Conservation (phyloP, 371 early-diverging fungal genomes). For the Mortierella sp. region DNA sequence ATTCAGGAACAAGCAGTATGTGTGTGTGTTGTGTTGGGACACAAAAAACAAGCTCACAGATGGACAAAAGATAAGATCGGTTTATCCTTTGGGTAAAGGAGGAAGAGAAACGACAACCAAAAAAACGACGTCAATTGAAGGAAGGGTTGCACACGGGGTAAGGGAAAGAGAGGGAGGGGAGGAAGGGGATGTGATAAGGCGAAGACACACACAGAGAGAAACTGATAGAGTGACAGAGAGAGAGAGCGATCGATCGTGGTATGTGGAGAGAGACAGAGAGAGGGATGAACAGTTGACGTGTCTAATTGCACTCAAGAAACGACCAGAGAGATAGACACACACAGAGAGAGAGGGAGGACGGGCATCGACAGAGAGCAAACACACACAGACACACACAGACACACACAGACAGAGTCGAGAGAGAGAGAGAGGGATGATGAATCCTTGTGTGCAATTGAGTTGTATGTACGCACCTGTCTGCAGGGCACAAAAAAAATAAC, state of each 20-base stretch:
- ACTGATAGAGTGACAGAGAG: conserved; percentile 1
- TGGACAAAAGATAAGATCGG: conserved; percentile 8
- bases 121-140: not conserved
- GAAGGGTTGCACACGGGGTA: not conserved
- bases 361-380: not conserved
- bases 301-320: not conserved
- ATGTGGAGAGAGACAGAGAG: not conserved
- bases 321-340: not conserved
- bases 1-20: not conserved
- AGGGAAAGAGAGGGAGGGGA: not conserved
- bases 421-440: conserved; percentile 7
- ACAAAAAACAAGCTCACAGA: conserved; percentile 2
- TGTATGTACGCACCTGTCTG: conserved; percentile 1
- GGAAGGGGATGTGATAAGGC: not conserved
- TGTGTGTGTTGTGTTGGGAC: no score
- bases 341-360: not conserved
- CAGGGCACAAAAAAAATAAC: not conserved
- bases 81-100: not conserved
- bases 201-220: not conserved
- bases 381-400: not conserved
- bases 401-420: not conserved
- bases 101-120: not conserved
- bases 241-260: not conserved
- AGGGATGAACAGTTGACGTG: not conserved
- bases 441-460: conserved; percentile 9